Percentiles rank a stretch among this genome's conserved stretches.
phyloP scores from a whole-genome alignment of 1,139 yeast genomes.

The Yamadazyma pseudoaaseri region DNA sequence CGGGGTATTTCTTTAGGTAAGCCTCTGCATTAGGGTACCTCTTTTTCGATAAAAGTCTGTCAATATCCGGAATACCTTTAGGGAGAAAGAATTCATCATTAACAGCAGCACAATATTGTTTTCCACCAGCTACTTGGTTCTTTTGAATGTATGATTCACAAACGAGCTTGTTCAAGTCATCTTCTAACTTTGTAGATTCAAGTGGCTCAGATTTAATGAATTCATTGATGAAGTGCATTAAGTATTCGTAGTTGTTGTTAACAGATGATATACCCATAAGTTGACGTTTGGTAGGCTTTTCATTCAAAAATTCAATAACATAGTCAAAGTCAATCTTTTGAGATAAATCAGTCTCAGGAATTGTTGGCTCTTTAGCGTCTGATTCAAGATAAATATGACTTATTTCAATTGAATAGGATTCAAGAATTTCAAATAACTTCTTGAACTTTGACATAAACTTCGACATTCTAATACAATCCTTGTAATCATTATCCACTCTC shows the following conservation, averaged over 20 bases:
- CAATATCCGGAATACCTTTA: slow-evolving; percentile 44
- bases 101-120: slow-evolving; percentile 32
- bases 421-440: slow-evolving; percentile 36
- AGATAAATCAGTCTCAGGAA: slow-evolving; percentile 16
- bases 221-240: slow-evolving; percentile 22
- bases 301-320: slow-evolving; percentile 24
- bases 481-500: slow-evolving; percentile 66
- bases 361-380: slow-evolving; percentile 10
- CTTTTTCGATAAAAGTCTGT: slow-evolving; percentile 37
- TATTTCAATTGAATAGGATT: slow-evolving; percentile 39
- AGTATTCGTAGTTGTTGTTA: slow-evolving; percentile 34
- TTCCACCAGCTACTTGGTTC: slow-evolving; percentile 27
- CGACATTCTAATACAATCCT: slow-evolving; percentile 50
- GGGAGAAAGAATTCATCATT: slow-evolving; percentile 40
- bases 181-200: slow-evolving; percentile 18
- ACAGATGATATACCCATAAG: slow-evolving; percentile 26
- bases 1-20: slow-evolving; percentile 27
- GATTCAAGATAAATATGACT: slow-evolving; percentile 31
- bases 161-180: slow-evolving; percentile 37
- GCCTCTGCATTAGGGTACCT: slow-evolving; percentile 44
- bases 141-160: slow-evolving; percentile 48
- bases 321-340: slow-evolving; percentile 26
- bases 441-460: slow-evolving; percentile 40
- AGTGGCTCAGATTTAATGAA: slow-evolving; percentile 14
- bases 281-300: slow-evolving; percentile 30